Conservation (phyloP, 257 asterid species). For the Coffea canephora region DNA sequence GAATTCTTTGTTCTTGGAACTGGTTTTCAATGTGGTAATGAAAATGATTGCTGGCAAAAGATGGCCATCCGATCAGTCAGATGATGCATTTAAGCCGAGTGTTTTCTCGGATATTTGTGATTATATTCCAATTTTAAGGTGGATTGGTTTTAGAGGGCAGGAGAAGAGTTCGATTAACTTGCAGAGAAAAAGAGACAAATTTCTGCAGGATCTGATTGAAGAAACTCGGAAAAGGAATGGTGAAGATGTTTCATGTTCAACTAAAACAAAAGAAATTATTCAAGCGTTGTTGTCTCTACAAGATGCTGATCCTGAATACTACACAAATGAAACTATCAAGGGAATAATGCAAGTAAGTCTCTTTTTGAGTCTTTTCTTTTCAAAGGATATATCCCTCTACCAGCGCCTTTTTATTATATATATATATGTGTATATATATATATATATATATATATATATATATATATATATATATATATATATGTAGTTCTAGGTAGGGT, state of each 20-base stretch:
- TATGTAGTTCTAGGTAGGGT: no score
- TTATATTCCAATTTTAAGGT: conserved; percentile 19
- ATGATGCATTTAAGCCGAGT: conserved; percentile 24
- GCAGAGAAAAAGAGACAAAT: not conserved
- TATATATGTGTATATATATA: no score
- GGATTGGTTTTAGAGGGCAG: conserved; percentile 16
- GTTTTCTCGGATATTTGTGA: conserved; percentile 16
- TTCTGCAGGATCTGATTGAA: conserved; percentile 19
- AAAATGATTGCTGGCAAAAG: conserved; percentile 41
- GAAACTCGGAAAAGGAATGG: conserved; percentile 8
- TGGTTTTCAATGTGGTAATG: conserved; percentile 38
- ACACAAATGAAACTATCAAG: conserved; percentile 15
- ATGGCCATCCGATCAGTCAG: conserved; percentile 27
- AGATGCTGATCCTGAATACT: conserved; percentile 18
- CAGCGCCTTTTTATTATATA: no score
- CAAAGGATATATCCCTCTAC: no score
- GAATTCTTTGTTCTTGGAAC: conserved; percentile 32
- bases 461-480: no score
- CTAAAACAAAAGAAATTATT: not conserved
- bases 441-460: no score
- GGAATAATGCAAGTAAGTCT: conserved; percentile 10
- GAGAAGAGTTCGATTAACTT: not conserved
- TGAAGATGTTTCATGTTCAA: not conserved
- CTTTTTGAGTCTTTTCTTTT: not conserved
- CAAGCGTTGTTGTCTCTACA: conserved; percentile 7